Evolutionary conservation across 2,329 filamentous ascomycete genomes (phyloP).

Genomic region (Fusarium sp.): DNA sequence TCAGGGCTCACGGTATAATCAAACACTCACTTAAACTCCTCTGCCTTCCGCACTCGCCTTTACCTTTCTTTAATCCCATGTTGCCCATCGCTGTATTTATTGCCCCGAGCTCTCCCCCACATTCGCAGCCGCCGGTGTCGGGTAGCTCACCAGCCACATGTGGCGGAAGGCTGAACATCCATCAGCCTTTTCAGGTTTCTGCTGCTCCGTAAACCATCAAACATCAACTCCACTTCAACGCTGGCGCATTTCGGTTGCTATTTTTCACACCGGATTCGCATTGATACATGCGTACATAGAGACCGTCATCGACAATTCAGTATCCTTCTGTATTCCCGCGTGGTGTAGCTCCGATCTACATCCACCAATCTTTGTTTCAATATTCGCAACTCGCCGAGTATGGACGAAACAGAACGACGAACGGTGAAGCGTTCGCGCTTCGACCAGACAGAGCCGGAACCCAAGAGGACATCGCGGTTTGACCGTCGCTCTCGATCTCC

Average conservation of each 20-base stretch:
- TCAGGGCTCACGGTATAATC: neutral
- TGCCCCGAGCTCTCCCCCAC: neutral
- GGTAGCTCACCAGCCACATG: slow-evolving; percentile 23
- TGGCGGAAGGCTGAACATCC: slow-evolving; percentile 23
- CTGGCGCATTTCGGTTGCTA: slow-evolving; percentile 22
- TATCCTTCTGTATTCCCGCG: neutral
- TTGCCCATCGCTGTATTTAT: neutral
- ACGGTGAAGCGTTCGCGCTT: slow-evolving; percentile 88
- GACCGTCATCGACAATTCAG: neutral
- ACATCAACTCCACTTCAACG: slow-evolving; percentile 30
- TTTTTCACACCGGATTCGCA: slow-evolving; percentile 21
- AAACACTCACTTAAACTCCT: neutral
- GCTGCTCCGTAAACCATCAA: neutral
- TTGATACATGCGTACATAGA: neutral
- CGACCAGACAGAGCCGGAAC: slow-evolving; percentile 88
- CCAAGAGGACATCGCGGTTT: slow-evolving; percentile 80
- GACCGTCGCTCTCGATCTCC: slow-evolving; percentile 93
- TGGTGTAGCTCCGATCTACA: neutral
- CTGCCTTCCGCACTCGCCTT: neutral
- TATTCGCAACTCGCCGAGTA: slow-evolving; percentile 12
- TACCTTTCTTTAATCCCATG: no score
- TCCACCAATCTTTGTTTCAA: neutral
- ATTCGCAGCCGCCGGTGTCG: slow-evolving; percentile 16
- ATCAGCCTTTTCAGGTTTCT: slow-evolving; percentile 30
- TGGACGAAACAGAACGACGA: slow-evolving; percentile 82